phyloP scores from a whole-genome alignment of 257 asterid genomes.

The Solanum clarkiae region DNA sequence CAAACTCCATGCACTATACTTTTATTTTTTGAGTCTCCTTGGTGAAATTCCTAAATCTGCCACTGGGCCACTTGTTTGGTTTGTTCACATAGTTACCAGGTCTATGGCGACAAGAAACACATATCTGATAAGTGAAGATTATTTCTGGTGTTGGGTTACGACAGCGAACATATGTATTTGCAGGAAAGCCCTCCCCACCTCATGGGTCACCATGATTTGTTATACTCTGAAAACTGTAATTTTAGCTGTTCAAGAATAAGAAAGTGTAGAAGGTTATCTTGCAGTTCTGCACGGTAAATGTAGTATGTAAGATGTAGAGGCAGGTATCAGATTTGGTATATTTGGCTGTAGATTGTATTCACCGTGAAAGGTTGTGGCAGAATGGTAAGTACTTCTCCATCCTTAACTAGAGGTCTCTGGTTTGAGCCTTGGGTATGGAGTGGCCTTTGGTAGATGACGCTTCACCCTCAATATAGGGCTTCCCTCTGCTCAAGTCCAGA shows the following conservation, averaged over 20 bases:
- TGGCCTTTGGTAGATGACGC: too few relatives aligned
- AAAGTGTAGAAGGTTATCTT: neutral
- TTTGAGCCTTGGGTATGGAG: too few relatives aligned
- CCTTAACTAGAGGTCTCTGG: too few relatives aligned
- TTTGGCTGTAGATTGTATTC: neutral
- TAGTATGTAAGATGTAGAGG: neutral
- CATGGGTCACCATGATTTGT: neutral
- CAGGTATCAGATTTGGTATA: neutral
- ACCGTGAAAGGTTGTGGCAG: too few relatives aligned
- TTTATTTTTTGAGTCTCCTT: too few relatives aligned
- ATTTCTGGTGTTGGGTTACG: neutral
- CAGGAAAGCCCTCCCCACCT: neutral
- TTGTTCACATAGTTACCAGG: neutral
- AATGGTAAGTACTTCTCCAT: too few relatives aligned
- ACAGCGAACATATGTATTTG: neutral
- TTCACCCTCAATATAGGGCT: too few relatives aligned
- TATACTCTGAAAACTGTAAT: neutral
- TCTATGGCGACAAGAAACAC: neutral
- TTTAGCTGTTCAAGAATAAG: neutral
- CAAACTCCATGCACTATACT: too few relatives aligned
- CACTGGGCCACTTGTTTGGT: neutral
- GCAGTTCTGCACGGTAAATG: neutral
- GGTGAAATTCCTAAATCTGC: too few relatives aligned
- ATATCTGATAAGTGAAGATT: neutral
- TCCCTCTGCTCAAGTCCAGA: too few relatives aligned